These are phyloP conservation scores for Chlamydomonas sp. DNA, from an alignment of 139 green algal genomes.

Conservation along the genomic window DNA sequence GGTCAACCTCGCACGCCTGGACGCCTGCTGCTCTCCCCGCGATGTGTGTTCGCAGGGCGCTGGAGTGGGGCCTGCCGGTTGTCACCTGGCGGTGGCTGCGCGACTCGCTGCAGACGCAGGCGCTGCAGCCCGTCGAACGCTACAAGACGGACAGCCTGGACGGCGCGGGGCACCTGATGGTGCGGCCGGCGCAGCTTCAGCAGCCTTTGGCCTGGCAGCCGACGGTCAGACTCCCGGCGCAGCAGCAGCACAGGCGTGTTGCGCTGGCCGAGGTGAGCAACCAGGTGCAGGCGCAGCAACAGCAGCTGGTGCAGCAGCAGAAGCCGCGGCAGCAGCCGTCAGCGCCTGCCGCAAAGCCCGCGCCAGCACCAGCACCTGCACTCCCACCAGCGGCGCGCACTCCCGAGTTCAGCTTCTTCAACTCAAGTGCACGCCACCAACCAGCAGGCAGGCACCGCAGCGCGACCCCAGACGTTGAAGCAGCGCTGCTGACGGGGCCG, in stretches of 20 bases:
- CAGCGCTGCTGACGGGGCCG: neutral
- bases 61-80: slow-evolving; percentile 16
- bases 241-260: neutral
- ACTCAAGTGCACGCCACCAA: neutral
- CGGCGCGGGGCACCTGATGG: neutral
- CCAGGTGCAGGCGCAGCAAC: neutral
- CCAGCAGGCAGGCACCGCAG: neutral
- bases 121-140: neutral
- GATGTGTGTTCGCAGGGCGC: slow-evolving; percentile 7
- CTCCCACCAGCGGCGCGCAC: no score
- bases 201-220: neutral
- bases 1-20: no score
- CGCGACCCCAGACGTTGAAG: no score
- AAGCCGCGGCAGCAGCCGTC: neutral
- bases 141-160: slow-evolving; percentile 18
- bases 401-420: no score
- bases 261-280: no score
- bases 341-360: no score
- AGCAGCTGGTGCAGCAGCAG: slow-evolving; percentile 4
- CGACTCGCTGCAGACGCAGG: neutral
- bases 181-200: neutral
- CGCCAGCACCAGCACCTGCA: no score
- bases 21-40: no score
- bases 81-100: slow-evolving; percentile 8
- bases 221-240: neutral